Percentiles rank a stretch among this genome's conserved stretches.
Conservation (phyloP, 441 rosid genomes). For the Adansonia madagascariensis region DNA sequence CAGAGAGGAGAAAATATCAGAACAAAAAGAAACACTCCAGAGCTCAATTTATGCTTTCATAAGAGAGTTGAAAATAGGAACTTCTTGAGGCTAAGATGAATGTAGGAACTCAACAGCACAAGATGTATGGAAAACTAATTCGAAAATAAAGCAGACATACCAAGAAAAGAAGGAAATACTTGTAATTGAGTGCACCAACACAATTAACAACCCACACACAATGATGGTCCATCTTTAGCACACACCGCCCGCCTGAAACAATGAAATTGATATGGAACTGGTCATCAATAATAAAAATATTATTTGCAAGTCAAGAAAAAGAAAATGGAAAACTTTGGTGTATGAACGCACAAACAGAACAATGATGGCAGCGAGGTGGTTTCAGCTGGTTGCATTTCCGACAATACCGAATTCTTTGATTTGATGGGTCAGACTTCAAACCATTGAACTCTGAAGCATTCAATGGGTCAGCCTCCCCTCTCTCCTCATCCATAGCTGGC, state of each 20-base stretch:
- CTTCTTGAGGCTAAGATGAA: not conserved
- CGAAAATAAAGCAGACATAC: conserved; percentile 44
- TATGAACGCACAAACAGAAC: conserved; percentile 79
- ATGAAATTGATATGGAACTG: conserved; percentile 20
- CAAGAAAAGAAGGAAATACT: conserved; percentile 86
- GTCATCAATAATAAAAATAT: not conserved
- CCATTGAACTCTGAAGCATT: conserved; percentile 56
- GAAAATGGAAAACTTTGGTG: not conserved
- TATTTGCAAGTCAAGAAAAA: conserved; percentile 9
- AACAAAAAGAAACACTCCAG: conserved; percentile 5
- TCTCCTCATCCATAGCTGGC: conserved; percentile 65
- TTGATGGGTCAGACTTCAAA: conserved; percentile 51
- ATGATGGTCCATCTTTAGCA: conserved; percentile 93
- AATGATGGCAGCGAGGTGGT: conserved; percentile 89
- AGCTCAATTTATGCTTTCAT: not conserved
- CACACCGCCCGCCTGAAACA: conserved; percentile 76
- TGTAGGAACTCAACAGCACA: not conserved
- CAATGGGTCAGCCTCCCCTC: conserved; percentile 69
- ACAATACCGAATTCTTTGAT: conserved; percentile 67
- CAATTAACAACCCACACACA: conserved; percentile 97
- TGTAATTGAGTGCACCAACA: conserved; percentile 84
- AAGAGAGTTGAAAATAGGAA: conserved; percentile 16
- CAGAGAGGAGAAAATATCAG: not conserved
- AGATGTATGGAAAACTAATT: not conserved
- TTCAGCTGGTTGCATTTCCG: conserved; percentile 79